A percentile compares a stretch with the other conserved stretches of the same genome.
phyloP scores from a whole-genome alignment of 805 yeast species.

The Naumovozyma baii region DNA sequence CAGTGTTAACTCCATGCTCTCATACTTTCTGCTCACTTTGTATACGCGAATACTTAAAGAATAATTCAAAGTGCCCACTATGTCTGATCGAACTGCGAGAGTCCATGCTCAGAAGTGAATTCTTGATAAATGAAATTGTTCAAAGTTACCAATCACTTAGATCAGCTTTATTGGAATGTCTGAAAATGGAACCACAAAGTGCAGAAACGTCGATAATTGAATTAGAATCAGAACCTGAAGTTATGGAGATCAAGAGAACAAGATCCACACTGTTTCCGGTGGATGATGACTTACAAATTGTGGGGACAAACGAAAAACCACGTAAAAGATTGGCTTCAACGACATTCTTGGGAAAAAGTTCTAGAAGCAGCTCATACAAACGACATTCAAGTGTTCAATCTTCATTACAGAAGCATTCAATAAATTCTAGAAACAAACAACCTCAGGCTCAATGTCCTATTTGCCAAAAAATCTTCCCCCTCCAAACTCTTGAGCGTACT shows the following conservation, averaged over 20 bases:
- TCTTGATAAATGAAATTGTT: slow-evolving; percentile 62
- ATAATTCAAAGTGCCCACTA: slow-evolving; percentile 60
- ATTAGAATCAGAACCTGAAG: slow-evolving; percentile 24
- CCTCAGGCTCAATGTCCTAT: slow-evolving; percentile 60
- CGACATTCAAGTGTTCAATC: slow-evolving; percentile 9
- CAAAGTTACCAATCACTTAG: slow-evolving; percentile 41
- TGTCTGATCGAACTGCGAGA: slow-evolving; percentile 66
- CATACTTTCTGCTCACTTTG: slow-evolving; percentile 88
- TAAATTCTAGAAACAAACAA: slow-evolving; percentile 7
- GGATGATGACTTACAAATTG: slow-evolving; percentile 26
- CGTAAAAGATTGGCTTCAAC: neutral
- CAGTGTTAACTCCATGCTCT: slow-evolving; percentile 75
- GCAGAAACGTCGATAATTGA: slow-evolving; percentile 18
- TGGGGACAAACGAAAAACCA: slow-evolving; percentile 19
- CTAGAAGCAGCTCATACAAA: neutral
- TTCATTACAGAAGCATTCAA: slow-evolving; percentile 6
- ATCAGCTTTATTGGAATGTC: slow-evolving; percentile 29
- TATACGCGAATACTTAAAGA: slow-evolving; percentile 59
- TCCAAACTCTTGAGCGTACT: slow-evolving; percentile 42
- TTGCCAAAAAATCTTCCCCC: slow-evolving; percentile 47
- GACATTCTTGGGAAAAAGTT: slow-evolving; percentile 4
- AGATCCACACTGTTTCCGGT: neutral
- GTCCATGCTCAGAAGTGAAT: slow-evolving; percentile 56
- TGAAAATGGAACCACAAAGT: slow-evolving; percentile 8
- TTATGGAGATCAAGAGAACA: neutral